Conservation (phyloP, 2,329 filamentous ascomycete species). For the Ophiostoma quercus region DNA sequence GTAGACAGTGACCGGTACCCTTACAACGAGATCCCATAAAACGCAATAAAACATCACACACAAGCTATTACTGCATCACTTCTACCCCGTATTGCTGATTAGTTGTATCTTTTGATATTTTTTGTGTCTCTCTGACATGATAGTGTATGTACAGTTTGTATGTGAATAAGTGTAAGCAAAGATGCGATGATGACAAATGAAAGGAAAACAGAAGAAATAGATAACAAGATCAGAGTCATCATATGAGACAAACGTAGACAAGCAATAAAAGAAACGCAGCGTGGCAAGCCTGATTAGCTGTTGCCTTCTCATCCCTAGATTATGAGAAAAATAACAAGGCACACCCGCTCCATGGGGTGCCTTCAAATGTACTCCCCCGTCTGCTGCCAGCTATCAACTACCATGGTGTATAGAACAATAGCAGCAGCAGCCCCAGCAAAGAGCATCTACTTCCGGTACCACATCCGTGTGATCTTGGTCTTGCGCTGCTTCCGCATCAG, state of each 20-base stretch:
- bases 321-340: neutral
- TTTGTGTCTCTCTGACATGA: slow-evolving; percentile 7
- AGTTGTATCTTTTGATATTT: slow-evolving; percentile 9
- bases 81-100: neutral
- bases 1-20: neutral
- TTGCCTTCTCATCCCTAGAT: neutral
- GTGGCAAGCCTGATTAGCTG: neutral
- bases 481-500: slow-evolving; percentile 64
- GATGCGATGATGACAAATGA: neutral
- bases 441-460: slow-evolving; percentile 44
- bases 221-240: neutral
- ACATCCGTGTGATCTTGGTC: slow-evolving; percentile 44
- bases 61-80: neutral
- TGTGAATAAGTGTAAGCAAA: neutral
- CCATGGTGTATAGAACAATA: neutral
- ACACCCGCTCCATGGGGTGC: neutral
- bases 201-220: neutral
- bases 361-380: neutral
- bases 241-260: neutral
- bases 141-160: slow-evolving; percentile 7
- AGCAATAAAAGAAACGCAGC: neutral
- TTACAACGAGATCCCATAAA: neutral
- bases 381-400: too few relatives aligned
- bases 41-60: neutral
- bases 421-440: neutral